Conservation (phyloP, 73 alveolate species). For the Paramecium tetraurelia region DNA sequence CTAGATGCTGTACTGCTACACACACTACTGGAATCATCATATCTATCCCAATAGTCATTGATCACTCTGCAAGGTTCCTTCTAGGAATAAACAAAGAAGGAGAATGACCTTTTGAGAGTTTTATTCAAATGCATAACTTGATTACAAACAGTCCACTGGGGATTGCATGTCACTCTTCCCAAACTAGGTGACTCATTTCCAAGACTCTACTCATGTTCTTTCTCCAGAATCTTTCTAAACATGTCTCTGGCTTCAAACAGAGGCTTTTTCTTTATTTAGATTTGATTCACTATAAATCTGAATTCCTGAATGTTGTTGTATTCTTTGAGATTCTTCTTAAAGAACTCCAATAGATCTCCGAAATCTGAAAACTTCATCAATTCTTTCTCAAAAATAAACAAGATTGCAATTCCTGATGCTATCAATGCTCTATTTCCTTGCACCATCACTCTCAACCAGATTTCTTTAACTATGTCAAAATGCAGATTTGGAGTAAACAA, state of each 20-base stretch:
- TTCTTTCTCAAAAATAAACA: not conserved
- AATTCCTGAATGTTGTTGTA: not conserved
- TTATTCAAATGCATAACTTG: not conserved
- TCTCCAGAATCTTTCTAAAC: not conserved
- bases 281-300: not conserved
- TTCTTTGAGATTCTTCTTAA: not conserved
- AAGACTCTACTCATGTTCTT: constrained; percentile 1
- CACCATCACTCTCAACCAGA: constrained; percentile 6
- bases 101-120: constrained; percentile 11
- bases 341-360: constrained; percentile 17
- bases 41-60: constrained; percentile 33
- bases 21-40: not conserved
- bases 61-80: constrained; percentile 1
- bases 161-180: not conserved
- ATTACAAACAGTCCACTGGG: constrained; percentile 31
- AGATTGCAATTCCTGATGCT: not conserved
- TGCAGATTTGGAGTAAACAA: constrained; percentile 65
- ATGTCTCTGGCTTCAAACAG: not conserved
- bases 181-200: not conserved
- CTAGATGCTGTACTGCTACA: constrained; percentile 1
- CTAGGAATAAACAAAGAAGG: constrained; percentile 8
- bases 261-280: not conserved
- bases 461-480: constrained; percentile 26
- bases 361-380: constrained; percentile 17
- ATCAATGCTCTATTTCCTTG: constrained; percentile 6